These are phyloP conservation scores for Pseudopyrenochaeta lycopersici DNA, from an alignment of 2,329 filamentous ascomycete genomes.

Conservation along the genomic window DNA sequence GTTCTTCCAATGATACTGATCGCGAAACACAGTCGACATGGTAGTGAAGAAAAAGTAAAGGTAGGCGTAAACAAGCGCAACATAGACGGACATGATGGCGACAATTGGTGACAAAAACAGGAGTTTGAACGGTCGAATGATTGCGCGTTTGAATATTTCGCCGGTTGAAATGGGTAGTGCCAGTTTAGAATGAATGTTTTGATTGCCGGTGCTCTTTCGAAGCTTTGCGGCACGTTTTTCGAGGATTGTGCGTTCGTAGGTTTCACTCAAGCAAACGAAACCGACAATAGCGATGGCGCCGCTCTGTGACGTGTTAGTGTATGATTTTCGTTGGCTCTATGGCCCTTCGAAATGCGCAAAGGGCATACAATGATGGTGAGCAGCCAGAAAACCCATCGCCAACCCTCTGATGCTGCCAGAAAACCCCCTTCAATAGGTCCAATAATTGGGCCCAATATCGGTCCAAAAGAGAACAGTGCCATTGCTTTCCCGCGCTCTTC, in stretches of 20 bases:
- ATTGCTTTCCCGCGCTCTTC: constrained; percentile 27
- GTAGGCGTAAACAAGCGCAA: constrained; percentile 20
- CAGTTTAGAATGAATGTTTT: no score
- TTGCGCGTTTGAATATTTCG: no score
- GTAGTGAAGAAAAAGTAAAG: constrained; percentile 31
- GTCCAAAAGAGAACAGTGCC: constrained; percentile 19
- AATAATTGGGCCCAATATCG: constrained; percentile 25
- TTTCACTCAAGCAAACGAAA: no score
- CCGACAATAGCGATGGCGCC: no score
- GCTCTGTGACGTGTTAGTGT: no score
- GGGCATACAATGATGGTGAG: not conserved
- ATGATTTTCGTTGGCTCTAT: no score
- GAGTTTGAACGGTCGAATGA: no score
- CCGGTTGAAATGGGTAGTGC: no score
- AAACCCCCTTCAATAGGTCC: constrained; percentile 22
- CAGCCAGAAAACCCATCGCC: constrained; percentile 15
- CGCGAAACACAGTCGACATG: constrained; percentile 21
- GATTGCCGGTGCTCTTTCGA: no score
- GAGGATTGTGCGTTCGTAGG: no score
- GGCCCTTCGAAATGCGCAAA: not conserved
- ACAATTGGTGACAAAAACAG: constrained; percentile 9
- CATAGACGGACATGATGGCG: constrained; percentile 8
- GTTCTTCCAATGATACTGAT: constrained; percentile 15
- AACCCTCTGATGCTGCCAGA: constrained; percentile 12
- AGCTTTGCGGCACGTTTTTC: no score